Evolutionary conservation across 2,329 filamentous ascomycete genomes (phyloP).

Genomic region (Colletotrichum godetiae): DNA sequence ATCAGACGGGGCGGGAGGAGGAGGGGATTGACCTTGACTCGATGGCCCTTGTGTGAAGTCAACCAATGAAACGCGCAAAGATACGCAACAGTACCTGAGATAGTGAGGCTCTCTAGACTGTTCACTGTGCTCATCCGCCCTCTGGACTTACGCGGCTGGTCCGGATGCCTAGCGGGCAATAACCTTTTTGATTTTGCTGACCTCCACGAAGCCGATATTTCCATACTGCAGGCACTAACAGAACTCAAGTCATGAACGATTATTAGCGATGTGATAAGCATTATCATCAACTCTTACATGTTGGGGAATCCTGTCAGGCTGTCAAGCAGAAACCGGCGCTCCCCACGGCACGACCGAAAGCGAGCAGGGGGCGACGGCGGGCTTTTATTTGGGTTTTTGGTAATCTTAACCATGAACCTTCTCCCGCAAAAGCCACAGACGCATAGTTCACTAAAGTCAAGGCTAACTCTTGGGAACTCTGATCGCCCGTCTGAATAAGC

Average conservation of each 20-base stretch:
- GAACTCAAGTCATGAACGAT: not conserved
- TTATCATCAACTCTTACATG: not conserved
- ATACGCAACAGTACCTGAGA: not conserved
- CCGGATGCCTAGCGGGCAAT: not conserved
- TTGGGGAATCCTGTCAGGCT: constrained; percentile 8
- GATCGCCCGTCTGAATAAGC: constrained; percentile 23
- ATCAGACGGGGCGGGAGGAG: not conserved
- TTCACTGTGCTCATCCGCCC: not conserved
- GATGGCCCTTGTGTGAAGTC: not conserved
- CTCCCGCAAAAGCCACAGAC: not conserved
- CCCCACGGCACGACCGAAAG: not conserved
- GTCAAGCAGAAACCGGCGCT: not conserved
- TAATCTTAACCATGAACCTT: constrained; percentile 25
- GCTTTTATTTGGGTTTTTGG: not conserved
- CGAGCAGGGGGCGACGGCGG: not conserved
- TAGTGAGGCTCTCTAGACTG: not conserved
- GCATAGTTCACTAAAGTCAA: constrained; percentile 1
- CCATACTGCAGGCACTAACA: not conserved
- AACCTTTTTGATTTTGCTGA: not conserved
- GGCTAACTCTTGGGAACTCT: not conserved
- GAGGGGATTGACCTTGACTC: not conserved
- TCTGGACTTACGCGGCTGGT: not conserved
- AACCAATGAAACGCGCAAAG: not conserved
- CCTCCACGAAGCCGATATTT: not conserved
- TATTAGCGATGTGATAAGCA: not conserved